Percentiles rank a stretch among this genome's conserved stretches.
These are phyloP conservation scores for Hippophae tibetana DNA, from an alignment of 306 rosid genomes.

Conservation along the genomic window DNA sequence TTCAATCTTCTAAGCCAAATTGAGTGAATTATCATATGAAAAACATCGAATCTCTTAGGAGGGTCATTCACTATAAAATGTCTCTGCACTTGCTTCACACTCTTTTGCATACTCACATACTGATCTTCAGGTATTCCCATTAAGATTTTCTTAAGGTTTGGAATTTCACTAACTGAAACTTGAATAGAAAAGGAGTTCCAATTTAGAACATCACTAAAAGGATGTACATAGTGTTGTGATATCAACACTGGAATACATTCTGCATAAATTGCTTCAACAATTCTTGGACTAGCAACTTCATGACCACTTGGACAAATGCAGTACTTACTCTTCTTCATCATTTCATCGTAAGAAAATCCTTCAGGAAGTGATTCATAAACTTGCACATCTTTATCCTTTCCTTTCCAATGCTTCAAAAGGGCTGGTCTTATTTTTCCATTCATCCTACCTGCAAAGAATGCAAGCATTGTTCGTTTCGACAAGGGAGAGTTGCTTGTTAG, in stretches of 20 bases:
- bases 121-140: conserved; percentile 31
- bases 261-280: conserved; percentile 49
- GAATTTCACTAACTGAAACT: conserved; percentile 33
- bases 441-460: conserved; percentile 43
- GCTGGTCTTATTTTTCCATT: conserved; percentile 42
- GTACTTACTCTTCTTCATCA: conserved; percentile 39
- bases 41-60: conserved; percentile 45
- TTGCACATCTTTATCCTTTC: conserved; percentile 32
- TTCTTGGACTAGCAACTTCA: conserved; percentile 61
- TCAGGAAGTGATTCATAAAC: conserved; percentile 39
- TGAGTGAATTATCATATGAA: conserved; percentile 52
- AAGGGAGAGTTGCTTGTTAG: conserved; percentile 29
- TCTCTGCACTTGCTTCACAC: conserved; percentile 42
- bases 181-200: conserved; percentile 45
- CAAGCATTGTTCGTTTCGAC: conserved; percentile 26
- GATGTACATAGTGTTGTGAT: conserved; percentile 50
- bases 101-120: conserved; percentile 30
- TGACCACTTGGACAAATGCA: conserved; percentile 56
- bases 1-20: conserved; percentile 59
- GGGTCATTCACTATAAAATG: conserved; percentile 47
- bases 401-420: conserved; percentile 39
- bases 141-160: conserved; percentile 40
- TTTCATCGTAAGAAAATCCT: conserved; percentile 32
- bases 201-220: conserved; percentile 48
- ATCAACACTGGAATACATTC: conserved; percentile 47